phyloP scores from a whole-genome alignment of 495 filamentous ascomycete species.

The Penicillium lagena region DNA sequence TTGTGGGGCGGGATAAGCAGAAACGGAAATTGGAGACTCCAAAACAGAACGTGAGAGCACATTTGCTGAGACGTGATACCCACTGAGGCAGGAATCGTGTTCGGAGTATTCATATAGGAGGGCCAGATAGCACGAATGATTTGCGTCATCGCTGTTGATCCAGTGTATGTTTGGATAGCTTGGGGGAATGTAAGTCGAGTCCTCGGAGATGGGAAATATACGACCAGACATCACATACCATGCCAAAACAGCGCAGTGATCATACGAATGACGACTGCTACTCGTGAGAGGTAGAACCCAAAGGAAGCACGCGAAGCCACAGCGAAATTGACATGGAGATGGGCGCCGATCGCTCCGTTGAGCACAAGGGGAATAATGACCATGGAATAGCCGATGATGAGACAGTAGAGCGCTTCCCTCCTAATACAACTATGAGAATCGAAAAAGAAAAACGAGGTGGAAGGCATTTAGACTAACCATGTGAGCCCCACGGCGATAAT shows the following conservation, averaged over 20 bases:
- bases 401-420: too few relatives aligned
- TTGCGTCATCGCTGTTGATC: slow-evolving; percentile 37
- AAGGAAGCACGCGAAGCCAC: slow-evolving; percentile 34
- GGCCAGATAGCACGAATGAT: slow-evolving; percentile 49
- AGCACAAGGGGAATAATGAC: slow-evolving; percentile 38
- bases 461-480: slow-evolving; percentile 21
- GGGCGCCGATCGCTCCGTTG: slow-evolving; percentile 42
- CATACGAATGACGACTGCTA: slow-evolving; percentile 21
- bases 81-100: slow-evolving; percentile 34
- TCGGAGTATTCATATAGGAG: slow-evolving; percentile 45
- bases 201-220: too few relatives aligned
- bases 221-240: neutral
- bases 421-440: too few relatives aligned
- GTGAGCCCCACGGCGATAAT: slow-evolving; percentile 46
- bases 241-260: slow-evolving; percentile 14
- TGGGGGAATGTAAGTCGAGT: neutral
- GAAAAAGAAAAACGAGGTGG: neutral
- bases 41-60: slow-evolving; percentile 45
- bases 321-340: slow-evolving; percentile 37
- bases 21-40: slow-evolving; percentile 37
- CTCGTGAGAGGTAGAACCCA: slow-evolving; percentile 45
- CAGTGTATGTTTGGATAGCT: slow-evolving; percentile 45
- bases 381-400: slow-evolving; percentile 20
- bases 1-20: slow-evolving; percentile 48
- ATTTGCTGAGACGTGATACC: slow-evolving; percentile 42